Percentiles rank a stretch among this genome's conserved stretches.
These are phyloP conservation scores for Ascochyta clinopodiicola DNA, from an alignment of 2,329 filamentous ascomycete genomes.

Conservation along the genomic window DNA sequence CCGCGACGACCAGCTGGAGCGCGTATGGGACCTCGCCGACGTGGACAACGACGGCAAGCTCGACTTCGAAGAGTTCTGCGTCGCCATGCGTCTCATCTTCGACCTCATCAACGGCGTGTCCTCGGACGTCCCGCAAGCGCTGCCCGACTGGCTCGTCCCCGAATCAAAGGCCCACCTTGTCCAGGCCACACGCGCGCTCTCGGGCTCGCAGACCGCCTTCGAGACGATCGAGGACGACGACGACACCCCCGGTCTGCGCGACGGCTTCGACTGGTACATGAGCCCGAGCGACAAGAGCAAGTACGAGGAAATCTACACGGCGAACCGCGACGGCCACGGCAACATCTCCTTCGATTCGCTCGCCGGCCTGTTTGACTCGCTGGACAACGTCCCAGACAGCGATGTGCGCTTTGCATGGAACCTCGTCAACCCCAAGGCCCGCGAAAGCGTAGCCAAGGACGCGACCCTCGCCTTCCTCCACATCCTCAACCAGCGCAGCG, in stretches of 20 bases:
- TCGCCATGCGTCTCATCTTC: conserved; percentile 97
- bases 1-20: conserved; percentile 85
- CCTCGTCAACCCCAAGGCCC: conserved; percentile 89
- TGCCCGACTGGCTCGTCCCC: conserved; percentile 96
- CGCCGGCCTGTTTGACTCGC: conserved; percentile 80
- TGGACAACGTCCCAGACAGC: conserved; percentile 69
- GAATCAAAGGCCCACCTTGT: conserved; percentile 68
- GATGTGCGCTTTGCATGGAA: conserved; percentile 96
- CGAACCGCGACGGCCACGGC: conserved; percentile 85
- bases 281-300: conserved; percentile 86
- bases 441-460: conserved; percentile 87
- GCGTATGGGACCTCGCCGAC: conserved; percentile 96
- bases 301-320: conserved; percentile 96
- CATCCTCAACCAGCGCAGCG: conserved; percentile 94
- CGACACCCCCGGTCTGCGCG: conserved; percentile 83
- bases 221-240: conserved; percentile 80
- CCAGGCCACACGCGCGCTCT: conserved; percentile 60
- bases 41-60: conserved; percentile 97
- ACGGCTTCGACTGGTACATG: conserved; percentile 99
- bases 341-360: conserved; percentile 77
- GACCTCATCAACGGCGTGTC: conserved; percentile 94
- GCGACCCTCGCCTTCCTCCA: conserved; percentile 93
- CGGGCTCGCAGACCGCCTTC: conserved; percentile 80
- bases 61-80: conserved; percentile 99
- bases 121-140: conserved; percentile 76